These are phyloP conservation scores for Fusarium sp. DNA, from an alignment of 2,329 filamentous ascomycete species.

Conservation along the genomic window DNA sequence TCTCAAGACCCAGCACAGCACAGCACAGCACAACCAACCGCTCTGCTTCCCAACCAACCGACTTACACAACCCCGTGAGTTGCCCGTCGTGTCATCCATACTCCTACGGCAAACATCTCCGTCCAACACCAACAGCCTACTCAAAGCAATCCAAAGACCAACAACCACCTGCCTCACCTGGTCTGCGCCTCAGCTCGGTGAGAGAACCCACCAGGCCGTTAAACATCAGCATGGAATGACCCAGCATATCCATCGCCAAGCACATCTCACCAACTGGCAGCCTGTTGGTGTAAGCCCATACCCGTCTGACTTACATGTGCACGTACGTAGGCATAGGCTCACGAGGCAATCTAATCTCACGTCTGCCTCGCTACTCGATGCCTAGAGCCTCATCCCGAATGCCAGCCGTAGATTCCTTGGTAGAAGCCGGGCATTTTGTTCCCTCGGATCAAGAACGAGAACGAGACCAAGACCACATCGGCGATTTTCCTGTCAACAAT, in stretches of 20 bases:
- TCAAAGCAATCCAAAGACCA: conserved; percentile 5
- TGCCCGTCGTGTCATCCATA: conserved; percentile 3
- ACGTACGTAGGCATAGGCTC: neutral
- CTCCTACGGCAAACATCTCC: conserved; percentile 16
- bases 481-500: conserved; percentile 6
- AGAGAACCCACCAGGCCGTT: conserved; percentile 6
- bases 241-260: neutral
- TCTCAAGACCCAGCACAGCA: neutral
- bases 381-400: conserved; percentile 19
- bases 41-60: conserved; percentile 17
- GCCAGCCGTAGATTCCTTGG: conserved; percentile 26
- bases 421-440: conserved; percentile 29
- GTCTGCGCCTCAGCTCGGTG: neutral
- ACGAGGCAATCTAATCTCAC: conserved; percentile 9
- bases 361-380: conserved; percentile 26
- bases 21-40: conserved; percentile 11
- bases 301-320: conserved; percentile 16
- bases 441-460: conserved; percentile 11
- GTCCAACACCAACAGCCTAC: conserved; percentile 7
- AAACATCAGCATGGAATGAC: conserved; percentile 15
- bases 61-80: conserved; percentile 21
- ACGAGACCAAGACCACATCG: conserved; percentile 8
- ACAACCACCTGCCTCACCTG: neutral
- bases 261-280: conserved; percentile 10
- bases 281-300: conserved; percentile 13